A percentile compares a stretch with the other conserved stretches of the same genome.
These are phyloP conservation scores for Cudoniella acicularis DNA, from an alignment of 495 filamentous ascomycete genomes.

Conservation along the genomic window DNA sequence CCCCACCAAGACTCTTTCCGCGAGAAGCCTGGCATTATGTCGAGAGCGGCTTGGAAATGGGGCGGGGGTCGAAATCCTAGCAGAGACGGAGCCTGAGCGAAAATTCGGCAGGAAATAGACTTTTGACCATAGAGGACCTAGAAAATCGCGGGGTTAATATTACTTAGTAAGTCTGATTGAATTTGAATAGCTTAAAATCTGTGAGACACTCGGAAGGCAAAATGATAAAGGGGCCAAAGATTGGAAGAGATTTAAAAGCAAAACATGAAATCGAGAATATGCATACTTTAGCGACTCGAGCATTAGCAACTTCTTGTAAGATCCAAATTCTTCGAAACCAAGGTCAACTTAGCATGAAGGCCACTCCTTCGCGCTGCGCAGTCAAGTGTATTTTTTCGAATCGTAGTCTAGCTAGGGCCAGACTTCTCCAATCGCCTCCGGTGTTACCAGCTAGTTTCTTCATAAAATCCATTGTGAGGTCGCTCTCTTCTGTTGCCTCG, in stretches of 20 bases:
- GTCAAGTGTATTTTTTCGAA: background rate
- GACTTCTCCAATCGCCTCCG: background rate
- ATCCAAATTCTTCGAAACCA: conserved; percentile 34
- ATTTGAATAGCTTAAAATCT: background rate
- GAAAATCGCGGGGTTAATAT: background rate
- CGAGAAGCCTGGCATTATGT: conserved; percentile 31
- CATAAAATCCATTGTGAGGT: conserved; percentile 12
- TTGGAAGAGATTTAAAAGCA: too few species aligned
- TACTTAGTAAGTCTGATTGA: background rate
- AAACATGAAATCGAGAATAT: too few species aligned
- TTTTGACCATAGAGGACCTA: conserved; percentile 24
- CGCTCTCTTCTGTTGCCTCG: background rate
- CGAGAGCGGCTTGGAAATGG: conserved; percentile 31
- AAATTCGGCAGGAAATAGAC: conserved; percentile 24
- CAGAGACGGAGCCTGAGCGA: conserved; percentile 27
- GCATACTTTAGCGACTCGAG: conserved; percentile 19
- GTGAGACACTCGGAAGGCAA: too few species aligned
- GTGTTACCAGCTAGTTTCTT: background rate
- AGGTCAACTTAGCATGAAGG: conserved; percentile 13
- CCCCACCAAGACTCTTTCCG: conserved; percentile 30
- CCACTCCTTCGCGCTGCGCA: conserved; percentile 10
- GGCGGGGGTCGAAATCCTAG: conserved; percentile 7
- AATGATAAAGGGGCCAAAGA: too few species aligned
- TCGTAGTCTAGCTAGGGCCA: background rate
- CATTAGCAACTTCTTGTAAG: conserved; percentile 31